Percentiles rank a stretch among this genome's conserved stretches.
Evolutionary conservation across 2,329 filamentous ascomycete species (phyloP).

Genomic region (Aspergillus arachidicola): DNA sequence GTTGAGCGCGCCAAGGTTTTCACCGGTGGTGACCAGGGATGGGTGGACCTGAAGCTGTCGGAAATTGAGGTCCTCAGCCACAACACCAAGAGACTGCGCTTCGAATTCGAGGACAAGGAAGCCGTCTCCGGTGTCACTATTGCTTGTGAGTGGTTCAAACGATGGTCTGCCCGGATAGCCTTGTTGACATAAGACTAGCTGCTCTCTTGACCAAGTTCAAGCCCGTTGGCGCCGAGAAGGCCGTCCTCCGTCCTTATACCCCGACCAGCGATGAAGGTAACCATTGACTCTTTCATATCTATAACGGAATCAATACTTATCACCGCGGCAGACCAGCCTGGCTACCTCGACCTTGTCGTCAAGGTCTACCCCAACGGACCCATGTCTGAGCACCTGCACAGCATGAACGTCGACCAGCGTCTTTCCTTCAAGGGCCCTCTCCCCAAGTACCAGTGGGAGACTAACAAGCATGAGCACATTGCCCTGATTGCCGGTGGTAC

Average conservation of each 20-base stretch:
- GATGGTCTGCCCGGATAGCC: not conserved
- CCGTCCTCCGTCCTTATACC: conserved; percentile 88
- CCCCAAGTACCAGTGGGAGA: conserved; percentile 84
- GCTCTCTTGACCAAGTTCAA: conserved; percentile 92
- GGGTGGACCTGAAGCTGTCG: conserved; percentile 77
- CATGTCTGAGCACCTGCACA: conserved; percentile 89
- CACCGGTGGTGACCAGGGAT: conserved; percentile 87
- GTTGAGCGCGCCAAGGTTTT: conserved; percentile 59
- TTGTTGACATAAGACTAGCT: conserved; percentile 42
- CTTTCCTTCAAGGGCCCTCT: conserved; percentile 95
- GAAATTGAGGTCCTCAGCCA: conserved; percentile 80
- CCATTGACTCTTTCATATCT: not conserved
- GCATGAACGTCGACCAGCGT: conserved; percentile 76
- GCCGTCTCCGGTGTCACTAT: conserved; percentile 80
- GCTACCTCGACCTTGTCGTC: conserved; percentile 84
- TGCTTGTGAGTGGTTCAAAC: conserved; percentile 59
- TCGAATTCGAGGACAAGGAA: conserved; percentile 81
- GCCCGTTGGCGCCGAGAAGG: conserved; percentile 78
- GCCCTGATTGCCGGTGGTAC: conserved; percentile 81
- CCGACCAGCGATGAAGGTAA: conserved; percentile 82
- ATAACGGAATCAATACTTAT: not conserved
- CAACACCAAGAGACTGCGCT: conserved; percentile 92
- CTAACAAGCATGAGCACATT: conserved; percentile 89
- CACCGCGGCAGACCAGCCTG: conserved; percentile 62
- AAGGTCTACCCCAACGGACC: conserved; percentile 89